Evolutionary conservation across 768 basidiomycete species (phyloP), one percentile per base, ranked within the genome.

Genomic region (Podaxis mareebaensis): DNA sequence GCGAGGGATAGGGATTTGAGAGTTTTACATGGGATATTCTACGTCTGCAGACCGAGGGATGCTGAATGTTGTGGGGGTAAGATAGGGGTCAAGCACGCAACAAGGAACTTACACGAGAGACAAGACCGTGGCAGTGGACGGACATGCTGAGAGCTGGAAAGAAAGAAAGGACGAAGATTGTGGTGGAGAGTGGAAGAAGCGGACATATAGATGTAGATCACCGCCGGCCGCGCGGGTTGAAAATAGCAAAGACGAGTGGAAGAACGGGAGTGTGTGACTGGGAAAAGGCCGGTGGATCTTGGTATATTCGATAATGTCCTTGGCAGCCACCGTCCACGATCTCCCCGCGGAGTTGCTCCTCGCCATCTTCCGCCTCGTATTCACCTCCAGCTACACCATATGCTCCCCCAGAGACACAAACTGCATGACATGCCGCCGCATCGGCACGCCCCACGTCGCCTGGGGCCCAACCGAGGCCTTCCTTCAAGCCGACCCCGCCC

Each of bases 291-390:
- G 33, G 33, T 33, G 33, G 33, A 10, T 33, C 33, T 33, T 33
- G 10, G 33, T 33, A 33, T 33, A 33, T 33, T 33, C 33, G 33
- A 33, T 33, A 12, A 51, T 51, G 49, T 7, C 49, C 22, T 51
- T 51, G 49, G 49, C 49, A 51, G 10, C 12, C 20, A 24, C 49
- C 49, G 24, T 28, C 49, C 22, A 51, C 26, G 49, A 51, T 39
- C 63, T 66, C 8, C 65, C 65, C 20, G 40, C 53, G 17, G 62
- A 66, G 53, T 33, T 66, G 8, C 65, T 66, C 33, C 58, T 66
- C 20, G 44, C 53, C 58, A 60, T 64, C 57, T 66, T 66, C 65
- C 40, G 53, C 39, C 26, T 30, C 17, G 42, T 66, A 6, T 66
- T 53, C 42, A 8, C 26, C 52, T 40, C 33, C 20, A 11, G 30